These are phyloP conservation scores for Aureococcus anophagefferens DNA, from an alignment of 108 stramenopile genomes.

Conservation along the genomic window DNA sequence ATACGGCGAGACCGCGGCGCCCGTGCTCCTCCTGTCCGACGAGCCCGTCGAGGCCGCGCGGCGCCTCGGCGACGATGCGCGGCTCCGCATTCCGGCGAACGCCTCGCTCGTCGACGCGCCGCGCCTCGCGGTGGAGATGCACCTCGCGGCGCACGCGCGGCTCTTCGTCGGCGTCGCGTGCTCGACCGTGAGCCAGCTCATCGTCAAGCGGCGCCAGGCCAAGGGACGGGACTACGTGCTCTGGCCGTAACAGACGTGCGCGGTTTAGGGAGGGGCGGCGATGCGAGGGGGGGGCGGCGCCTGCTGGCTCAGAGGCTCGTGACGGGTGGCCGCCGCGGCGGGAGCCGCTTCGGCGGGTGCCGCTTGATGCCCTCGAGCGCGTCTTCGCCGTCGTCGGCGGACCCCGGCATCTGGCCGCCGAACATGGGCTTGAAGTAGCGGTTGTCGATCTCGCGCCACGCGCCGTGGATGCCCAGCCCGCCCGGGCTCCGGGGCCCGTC, in stretches of 20 bases:
- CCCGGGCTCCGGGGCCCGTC: slow-evolving; percentile 2
- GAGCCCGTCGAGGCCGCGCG: background rate
- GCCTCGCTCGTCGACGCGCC: background rate
- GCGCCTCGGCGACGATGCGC: background rate
- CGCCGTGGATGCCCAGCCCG: background rate
- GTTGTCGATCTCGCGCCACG: slow-evolving; percentile 18
- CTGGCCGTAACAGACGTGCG: background rate
- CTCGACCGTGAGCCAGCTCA: background rate
- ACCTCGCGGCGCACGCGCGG: background rate
- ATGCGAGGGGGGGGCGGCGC: too few species aligned
- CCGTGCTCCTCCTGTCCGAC: background rate
- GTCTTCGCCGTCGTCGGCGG: too few species aligned
- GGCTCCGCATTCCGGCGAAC: background rate
- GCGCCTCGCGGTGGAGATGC: background rate
- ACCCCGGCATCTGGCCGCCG: slow-evolving; percentile 23
- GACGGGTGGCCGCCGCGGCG: too few species aligned
- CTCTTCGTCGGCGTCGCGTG: slow-evolving; percentile 1
- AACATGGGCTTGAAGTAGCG: slow-evolving; percentile 43
- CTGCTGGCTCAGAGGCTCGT: too few species aligned
- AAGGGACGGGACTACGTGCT: background rate
- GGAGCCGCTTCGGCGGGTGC: too few species aligned
- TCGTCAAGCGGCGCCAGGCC: background rate
- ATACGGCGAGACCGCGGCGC: background rate
- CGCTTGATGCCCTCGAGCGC: too few species aligned
- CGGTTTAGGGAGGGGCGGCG: too few species aligned